These are phyloP conservation scores for Pyrenophora tritici-repentis DNA, from an alignment of 2,329 filamentous ascomycete genomes.

Conservation along the genomic window DNA sequence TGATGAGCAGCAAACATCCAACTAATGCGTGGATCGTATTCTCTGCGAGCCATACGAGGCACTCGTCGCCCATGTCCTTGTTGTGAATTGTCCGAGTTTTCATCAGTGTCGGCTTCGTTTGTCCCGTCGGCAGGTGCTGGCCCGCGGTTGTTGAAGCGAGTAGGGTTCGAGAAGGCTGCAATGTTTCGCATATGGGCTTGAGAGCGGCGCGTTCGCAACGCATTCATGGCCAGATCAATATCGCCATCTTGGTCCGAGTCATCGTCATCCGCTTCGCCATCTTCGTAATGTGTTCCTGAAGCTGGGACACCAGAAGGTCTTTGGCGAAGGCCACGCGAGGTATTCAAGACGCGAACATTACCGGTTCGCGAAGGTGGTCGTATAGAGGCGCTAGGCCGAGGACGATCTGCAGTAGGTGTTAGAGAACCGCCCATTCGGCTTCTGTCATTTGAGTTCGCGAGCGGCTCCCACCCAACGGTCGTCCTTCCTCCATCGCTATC, in stretches of 20 bases:
- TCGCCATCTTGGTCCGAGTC: constrained; percentile 50
- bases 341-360: constrained; percentile 40
- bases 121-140: constrained; percentile 28
- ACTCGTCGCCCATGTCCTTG: constrained; percentile 29
- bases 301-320: constrained; percentile 45
- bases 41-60: constrained; percentile 35
- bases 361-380: constrained; percentile 47
- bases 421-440: constrained; percentile 52
- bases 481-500: constrained; percentile 51
- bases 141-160: constrained; percentile 34
- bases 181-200: constrained; percentile 41
- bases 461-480: constrained; percentile 53
- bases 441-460: constrained; percentile 53
- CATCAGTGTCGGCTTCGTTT: constrained; percentile 44
- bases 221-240: constrained; percentile 42
- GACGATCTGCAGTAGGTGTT: constrained; percentile 55
- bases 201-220: constrained; percentile 43
- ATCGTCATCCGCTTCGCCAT: constrained; percentile 51
- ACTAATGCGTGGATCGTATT: constrained; percentile 50
- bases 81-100: constrained; percentile 48
- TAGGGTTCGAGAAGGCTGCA: constrained; percentile 30
- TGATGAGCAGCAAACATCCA: constrained; percentile 50
- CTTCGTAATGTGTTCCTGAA: constrained; percentile 46
- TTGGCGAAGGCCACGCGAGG: constrained; percentile 46
- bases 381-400: constrained; percentile 47